Base-by-base conservation (phyloP, 768 basidiomycete genomes). In the Tubosaeta brunneosetosa region DNA sequence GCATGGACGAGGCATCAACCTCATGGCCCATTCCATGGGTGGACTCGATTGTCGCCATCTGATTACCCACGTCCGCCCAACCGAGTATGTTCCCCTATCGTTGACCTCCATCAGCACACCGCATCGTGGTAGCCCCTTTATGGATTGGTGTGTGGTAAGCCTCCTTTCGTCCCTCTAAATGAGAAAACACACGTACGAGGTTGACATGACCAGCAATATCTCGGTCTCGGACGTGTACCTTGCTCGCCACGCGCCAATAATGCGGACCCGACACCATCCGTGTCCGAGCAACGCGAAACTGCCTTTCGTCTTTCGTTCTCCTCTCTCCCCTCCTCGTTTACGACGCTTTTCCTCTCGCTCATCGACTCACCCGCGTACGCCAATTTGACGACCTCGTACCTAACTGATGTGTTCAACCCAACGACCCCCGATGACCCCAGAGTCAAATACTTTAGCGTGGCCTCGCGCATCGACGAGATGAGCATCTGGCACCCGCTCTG, bases 11-110 rank as follows among this genome's bases (percentile, higher is more conserved):
- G 91, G 88, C 9, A 71, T 98, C 62, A 99, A 99, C 67, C 84
- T 99, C 57, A 76, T 99, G 42, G 97, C 91, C 0, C 97, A 99
- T 66, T 94, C 92, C 7, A 99, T 99, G 97, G 95, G 95, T 17
- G 95, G 95, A 0, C 77, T 99, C 9, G 97, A 99, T 65, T 93
- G 93, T 64, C 82, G 97, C 47, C 85, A 97, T 66, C 76, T 99
- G 16, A 94, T 98, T 53, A 83, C 91, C 2, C 88, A 88, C 66
- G 77, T 94, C 60, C 81, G 81, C 56, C 93, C 95, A 0, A 77
- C 71, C 10, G 84, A 87, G 47, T 98, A 98, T 70, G 78, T 78
- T 2, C 94, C 97, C 1, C 70, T 93, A 29, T 94, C 91, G 7
- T 73, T 99, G 53, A 97, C 89, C 1, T 89, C 85, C 19, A 80